Base-by-base conservation (phyloP, 2,329 filamentous ascomycete species). In the Penicillium oxalicum region DNA sequence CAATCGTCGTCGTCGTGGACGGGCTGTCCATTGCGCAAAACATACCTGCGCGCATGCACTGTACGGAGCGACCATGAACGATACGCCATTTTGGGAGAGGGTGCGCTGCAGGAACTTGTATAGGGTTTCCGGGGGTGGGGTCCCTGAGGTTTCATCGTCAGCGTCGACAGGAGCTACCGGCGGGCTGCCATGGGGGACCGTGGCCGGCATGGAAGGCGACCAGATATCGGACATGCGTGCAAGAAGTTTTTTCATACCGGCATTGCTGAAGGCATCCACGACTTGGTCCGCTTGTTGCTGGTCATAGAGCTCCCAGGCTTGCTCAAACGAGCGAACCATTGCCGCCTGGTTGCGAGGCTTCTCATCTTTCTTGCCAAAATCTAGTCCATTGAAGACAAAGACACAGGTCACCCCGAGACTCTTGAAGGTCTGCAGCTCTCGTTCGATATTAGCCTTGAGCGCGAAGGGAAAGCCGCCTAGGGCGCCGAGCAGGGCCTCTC, bases 381-480 rank as follows among this genome's bases (percentile, higher is more conserved):
- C 82, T 61, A 95, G 81, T 33, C 93, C 93, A 67, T 91, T 88
- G 70, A 98, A 98, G 44, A 98, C 78, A 68, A 98, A 97, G 54
- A 94, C 74, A 2, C 88, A 88, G n/a, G 76, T 81, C 45, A 95
- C 84, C 18, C 81, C 80, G 60, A 84, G 74, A 40, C 79, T 77
- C 52, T 82, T 80, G 77, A 93, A 88, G 50, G 76, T 75, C 51
- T 86, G 79, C 28, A 98, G 75, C 59, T 95, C 88, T 44, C 80
- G 78, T 64, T 88, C 82, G 54, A 98, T 85, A 61, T 86, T 85
- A 56, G 74, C 76, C 68, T 81, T 81, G 63, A 97, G 78, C 45
- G 87, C 87, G 51, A 87, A 82, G 2, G 91, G 93, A 52, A 91
- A 79, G 49, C 93, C 93, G 43, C 91, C 93, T 41, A 97, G 81